Percentiles rank a stretch among this genome's conserved stretches.
phyloP scores from a whole-genome alignment of 495 filamentous ascomycete genomes.

The Podospora sp. region DNA sequence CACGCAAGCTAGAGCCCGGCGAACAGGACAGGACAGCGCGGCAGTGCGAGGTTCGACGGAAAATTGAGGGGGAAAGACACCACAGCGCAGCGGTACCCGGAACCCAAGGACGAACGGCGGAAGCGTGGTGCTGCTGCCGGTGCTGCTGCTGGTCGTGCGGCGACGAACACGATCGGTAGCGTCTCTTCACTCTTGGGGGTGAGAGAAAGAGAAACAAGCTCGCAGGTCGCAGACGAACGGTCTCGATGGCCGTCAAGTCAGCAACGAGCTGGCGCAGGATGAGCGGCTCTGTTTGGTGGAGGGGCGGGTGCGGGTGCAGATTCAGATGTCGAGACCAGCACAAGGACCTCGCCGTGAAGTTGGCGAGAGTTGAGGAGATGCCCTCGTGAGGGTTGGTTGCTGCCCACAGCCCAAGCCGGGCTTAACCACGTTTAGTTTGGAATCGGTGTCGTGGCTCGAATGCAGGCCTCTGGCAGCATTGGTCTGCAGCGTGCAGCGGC shows the following conservation, averaged over 20 bases:
- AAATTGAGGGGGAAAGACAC: slow-evolving; percentile 8
- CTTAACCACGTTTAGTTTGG: slow-evolving; percentile 44
- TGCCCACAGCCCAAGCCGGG: slow-evolving; percentile 34
- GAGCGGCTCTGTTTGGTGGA: slow-evolving; percentile 37
- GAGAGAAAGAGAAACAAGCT: slow-evolving; percentile 8
- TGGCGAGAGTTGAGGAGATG: slow-evolving; percentile 24
- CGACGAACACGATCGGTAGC: background rate
- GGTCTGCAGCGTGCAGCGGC: slow-evolving; percentile 56
- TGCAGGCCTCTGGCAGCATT: slow-evolving; percentile 54
- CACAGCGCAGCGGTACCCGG: background rate
- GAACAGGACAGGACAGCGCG: slow-evolving; percentile 16
- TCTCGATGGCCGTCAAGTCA: slow-evolving; percentile 24
- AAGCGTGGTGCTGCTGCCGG: slow-evolving; percentile 7
- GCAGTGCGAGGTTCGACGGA: slow-evolving; percentile 10
- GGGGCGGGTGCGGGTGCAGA: slow-evolving; percentile 22
- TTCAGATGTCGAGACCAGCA: slow-evolving; percentile 22
- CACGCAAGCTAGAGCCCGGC: slow-evolving; percentile 9
- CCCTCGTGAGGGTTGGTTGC: slow-evolving; percentile 26
- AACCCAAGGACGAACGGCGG: slow-evolving; percentile 6
- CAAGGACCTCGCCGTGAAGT: background rate
- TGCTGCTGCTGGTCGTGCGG: background rate
- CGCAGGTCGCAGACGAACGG: slow-evolving; percentile 11
- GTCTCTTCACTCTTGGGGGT: background rate
- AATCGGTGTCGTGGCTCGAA: slow-evolving; percentile 63
- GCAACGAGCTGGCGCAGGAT: slow-evolving; percentile 15